These are phyloP conservation scores for Crucihimalaya himalaica DNA, from an alignment of 345 rosid species.

Conservation along the genomic window DNA sequence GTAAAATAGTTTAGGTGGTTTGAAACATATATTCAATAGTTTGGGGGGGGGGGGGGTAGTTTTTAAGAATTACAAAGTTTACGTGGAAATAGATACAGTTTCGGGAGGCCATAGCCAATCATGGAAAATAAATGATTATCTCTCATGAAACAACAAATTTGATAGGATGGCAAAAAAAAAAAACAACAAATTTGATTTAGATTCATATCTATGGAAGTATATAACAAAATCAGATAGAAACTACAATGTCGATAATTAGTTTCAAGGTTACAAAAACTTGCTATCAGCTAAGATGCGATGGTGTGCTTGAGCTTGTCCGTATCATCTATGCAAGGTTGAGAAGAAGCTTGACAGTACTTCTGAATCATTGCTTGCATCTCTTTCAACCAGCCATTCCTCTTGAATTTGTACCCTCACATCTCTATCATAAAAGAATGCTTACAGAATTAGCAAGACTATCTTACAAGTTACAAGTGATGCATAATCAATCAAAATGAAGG, in stretches of 20 bases:
- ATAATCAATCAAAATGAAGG: background rate
- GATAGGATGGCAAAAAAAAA: no score
- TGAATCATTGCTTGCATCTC: conserved; percentile 66
- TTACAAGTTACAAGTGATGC: background rate
- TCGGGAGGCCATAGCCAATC: no score
- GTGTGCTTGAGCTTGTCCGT: conserved; percentile 38
- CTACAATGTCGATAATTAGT: background rate
- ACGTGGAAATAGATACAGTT: no score
- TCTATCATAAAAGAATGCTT: conserved; percentile 41
- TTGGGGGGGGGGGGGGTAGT: no score
- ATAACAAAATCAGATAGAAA: background rate
- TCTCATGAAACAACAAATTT: background rate
- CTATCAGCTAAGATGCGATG: background rate
- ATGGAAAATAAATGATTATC: background rate
- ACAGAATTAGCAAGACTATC: conserved; percentile 1
- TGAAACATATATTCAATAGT: no score
- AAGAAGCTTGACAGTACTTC: conserved; percentile 51
- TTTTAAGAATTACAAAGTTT: no score
- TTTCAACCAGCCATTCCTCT: conserved; percentile 75
- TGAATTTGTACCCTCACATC: conserved; percentile 71
- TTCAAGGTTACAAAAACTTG: background rate
- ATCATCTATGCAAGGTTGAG: conserved; percentile 32
- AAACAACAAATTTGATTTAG: background rate
- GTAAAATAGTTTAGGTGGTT: no score
- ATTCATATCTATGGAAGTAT: background rate